Base-by-base conservation (phyloP, 2,329 filamentous ascomycete genomes). In the Simplicillium aogashimaense region DNA sequence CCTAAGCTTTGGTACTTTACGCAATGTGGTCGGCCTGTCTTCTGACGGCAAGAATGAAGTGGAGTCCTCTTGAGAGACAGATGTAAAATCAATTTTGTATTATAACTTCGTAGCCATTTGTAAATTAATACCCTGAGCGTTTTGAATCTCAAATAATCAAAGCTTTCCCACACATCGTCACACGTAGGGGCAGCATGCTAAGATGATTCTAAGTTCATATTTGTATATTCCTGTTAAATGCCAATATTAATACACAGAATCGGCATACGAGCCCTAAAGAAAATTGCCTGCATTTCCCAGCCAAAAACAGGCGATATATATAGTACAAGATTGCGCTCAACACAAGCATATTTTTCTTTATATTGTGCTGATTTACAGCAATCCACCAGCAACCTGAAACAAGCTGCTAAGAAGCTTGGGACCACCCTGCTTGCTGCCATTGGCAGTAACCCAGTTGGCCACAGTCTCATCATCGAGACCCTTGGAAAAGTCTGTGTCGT, bases 1-100 rank as follows among this genome's bases (percentile, higher is more conserved):
- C 14, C 64, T 97, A 53, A 79, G 81, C 29, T 98, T 98, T 66
- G 92, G 92, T 1, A 94, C 77, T 41, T 59, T 98, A 65, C 78
- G 80, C 56, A 78, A 82, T 47, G 75, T 83, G 4, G 70, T 79
- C 11, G 69, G 69, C 3, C 50, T 77, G 38, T 66, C 68, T n/a
- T 56, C 60, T 9, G 42, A 54, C 9, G 58, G 57, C 18, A 53
- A 58, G 39, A 41, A 35, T 9, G 52, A 51, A 38, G 51, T 52
- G 44, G 36, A 41, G 7, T 31, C 29, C 13, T 13, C 33, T 8
- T 29, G 4, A 16, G 18, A 37, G 13, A 6, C 30, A 13, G 6
- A 32, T 32, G 30, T 32, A 32, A 5, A 13, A 32, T 12, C 30
- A 32, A n/a, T 12, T 15, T 32, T 32, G 30, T 32, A 32, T 15